Evolutionary conservation across 805 yeast species (phyloP), one percentile per base, ranked within the genome.

Genomic region (Candida boleticola): DNA sequence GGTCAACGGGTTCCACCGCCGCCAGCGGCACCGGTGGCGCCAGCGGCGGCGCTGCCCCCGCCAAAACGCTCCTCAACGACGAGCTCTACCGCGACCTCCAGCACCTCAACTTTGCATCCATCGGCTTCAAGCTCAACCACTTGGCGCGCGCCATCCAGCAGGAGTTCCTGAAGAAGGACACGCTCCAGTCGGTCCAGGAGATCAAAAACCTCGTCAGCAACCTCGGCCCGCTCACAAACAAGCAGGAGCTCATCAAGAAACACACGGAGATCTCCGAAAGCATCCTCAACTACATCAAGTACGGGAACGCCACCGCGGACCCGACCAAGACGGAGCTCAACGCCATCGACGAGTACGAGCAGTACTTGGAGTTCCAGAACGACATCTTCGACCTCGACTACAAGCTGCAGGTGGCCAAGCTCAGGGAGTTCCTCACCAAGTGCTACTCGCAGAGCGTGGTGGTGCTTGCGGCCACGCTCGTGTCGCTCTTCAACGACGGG

Each of bases 261-360:
- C 96, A 88, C 57, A 87, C 96, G 0, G 64, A 63, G 3, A 60
- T 89, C n/a, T 85, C 92, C 7, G 93, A 88, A 51, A 66, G 66
- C 25, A 70, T 87, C 1, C 64, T 87, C 53, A 56, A 65, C 10
- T 61, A 65, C 29, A 77, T 82, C 14, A 69, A 69, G 36, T 47
- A 47, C 35, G 46, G 48, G 11, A 37, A 39, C 18, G 26, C 30
- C 13, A 50, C 41, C 2, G 29, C 48, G n/a, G 37, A 32, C 14
- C 43, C 48, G 17, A 45, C 37, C 1, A 13, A 9, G 9, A 36
- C 40, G n/a, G 66, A 61, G 29, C 57, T 52, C 45, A 48, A 59
- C 22, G 29, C 11, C 10, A 16, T 14, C 4, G 29, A 35, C 23
- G 59, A 56, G 29, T 67, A 77, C 53, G 77, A 76, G 44, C 61